These are phyloP conservation scores for Cladosporium sphaerospermum DNA, from an alignment of 2,329 filamentous ascomycete species.

Conservation along the genomic window DNA sequence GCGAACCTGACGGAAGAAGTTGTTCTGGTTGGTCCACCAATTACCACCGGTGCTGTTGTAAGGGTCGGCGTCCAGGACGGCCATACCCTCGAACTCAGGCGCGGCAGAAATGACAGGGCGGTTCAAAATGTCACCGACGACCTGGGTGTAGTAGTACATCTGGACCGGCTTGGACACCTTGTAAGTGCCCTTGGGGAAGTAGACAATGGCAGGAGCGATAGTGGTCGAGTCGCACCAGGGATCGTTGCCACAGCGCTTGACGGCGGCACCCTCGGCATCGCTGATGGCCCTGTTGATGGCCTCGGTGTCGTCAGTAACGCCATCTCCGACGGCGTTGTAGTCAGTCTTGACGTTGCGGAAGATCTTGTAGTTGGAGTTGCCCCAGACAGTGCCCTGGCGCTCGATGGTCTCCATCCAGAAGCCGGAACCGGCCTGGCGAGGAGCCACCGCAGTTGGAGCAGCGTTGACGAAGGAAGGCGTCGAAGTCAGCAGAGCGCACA, in stretches of 20 bases:
- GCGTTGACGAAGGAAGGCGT: constrained; percentile 9
- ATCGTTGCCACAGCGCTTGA: constrained; percentile 57
- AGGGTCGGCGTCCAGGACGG: constrained; percentile 80
- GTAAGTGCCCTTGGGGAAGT: constrained; percentile 87
- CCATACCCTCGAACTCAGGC: constrained; percentile 69
- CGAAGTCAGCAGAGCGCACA: constrained; percentile 22
- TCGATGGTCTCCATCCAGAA: constrained; percentile 22
- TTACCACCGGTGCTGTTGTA: constrained; percentile 56
- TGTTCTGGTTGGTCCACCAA: constrained; percentile 50
- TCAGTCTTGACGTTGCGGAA: constrained; percentile 43
- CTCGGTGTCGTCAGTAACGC: constrained; percentile 71
- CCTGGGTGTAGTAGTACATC: constrained; percentile 88
- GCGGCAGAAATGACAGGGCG: constrained; percentile 55
- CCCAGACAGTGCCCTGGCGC: constrained; percentile 59
- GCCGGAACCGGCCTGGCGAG: constrained; percentile 7
- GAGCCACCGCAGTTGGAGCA: constrained; percentile 7
- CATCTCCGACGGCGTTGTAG: constrained; percentile 48
- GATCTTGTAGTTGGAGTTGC: constrained; percentile 57
- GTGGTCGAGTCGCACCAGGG: constrained; percentile 77
- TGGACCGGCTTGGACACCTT: constrained; percentile 71
- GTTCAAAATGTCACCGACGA: constrained; percentile 70
- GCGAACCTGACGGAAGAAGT: constrained; percentile 51
- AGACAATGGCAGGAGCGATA: constrained; percentile 76
- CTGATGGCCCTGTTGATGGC: constrained; percentile 82
- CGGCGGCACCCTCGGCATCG: constrained; percentile 62